These are phyloP conservation scores for Botryotinia calthae DNA, from an alignment of 2,329 filamentous ascomycete species.

Conservation along the genomic window DNA sequence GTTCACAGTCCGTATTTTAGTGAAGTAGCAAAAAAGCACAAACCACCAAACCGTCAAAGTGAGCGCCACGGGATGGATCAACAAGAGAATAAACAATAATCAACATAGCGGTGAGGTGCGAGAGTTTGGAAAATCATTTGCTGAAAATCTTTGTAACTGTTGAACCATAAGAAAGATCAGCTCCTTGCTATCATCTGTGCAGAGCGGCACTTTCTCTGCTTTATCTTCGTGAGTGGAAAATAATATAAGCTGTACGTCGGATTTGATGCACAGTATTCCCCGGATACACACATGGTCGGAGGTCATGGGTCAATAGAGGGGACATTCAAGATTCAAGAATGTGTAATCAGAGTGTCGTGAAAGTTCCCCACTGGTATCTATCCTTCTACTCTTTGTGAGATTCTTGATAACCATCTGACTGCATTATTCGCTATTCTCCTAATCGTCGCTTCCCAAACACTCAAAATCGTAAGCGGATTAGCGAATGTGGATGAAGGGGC, in stretches of 20 bases:
- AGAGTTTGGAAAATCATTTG: not conserved
- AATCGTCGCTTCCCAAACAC: not conserved
- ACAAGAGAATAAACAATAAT: not conserved
- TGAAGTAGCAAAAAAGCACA: not conserved
- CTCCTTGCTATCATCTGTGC: not conserved
- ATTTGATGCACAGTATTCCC: slow-evolving; percentile 1
- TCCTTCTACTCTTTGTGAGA: not conserved
- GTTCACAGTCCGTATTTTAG: no score
- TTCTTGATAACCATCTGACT: not conserved
- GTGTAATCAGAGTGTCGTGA: not conserved
- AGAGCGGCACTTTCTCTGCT: not conserved
- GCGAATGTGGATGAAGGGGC: slow-evolving; percentile 12
- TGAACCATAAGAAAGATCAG: not conserved
- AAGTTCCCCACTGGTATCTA: not conserved
- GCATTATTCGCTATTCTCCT: not conserved
- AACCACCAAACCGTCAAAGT: not conserved
- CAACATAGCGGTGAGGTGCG: slow-evolving; percentile 13
- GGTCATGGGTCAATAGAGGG: not conserved
- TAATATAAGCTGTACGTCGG: not conserved
- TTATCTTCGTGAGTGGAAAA: not conserved
- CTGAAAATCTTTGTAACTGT: not conserved
- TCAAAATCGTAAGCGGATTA: slow-evolving; percentile 1
- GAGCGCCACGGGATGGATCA: slow-evolving; percentile 7
- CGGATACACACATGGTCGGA: not conserved
- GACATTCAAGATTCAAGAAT: not conserved